Conservation (phyloP, 768 basidiomycete species). For the Phaffia australis region DNA sequence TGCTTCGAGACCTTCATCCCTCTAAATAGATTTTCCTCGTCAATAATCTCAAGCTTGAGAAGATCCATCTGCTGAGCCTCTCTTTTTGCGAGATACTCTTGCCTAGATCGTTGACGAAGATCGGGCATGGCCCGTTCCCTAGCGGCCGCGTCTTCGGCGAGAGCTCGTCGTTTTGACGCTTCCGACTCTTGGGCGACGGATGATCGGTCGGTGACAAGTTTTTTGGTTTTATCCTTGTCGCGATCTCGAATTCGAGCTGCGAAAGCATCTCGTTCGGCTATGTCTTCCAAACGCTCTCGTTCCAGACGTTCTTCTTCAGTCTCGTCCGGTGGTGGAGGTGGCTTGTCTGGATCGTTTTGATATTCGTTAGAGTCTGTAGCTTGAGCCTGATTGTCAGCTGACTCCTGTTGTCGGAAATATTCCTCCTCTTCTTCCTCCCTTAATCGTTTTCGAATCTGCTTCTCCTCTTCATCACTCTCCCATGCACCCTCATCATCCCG, state of each 20-base stretch:
- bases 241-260: conserved; percentile 72
- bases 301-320: conserved; percentile 63
- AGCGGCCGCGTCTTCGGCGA: conserved; percentile 62
- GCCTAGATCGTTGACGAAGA: conserved; percentile 75
- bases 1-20: conserved; percentile 83
- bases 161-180: conserved; percentile 62
- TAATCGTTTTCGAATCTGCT: conserved; percentile 17
- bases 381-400: neutral
- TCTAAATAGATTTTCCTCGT: conserved; percentile 78
- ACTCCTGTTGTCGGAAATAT: conserved; percentile 8
- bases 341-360: conserved; percentile 32
- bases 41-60: conserved; percentile 79
- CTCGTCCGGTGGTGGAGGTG: conserved; percentile 42
- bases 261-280: conserved; percentile 83
- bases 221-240: conserved; percentile 77
- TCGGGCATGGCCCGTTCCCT: conserved; percentile 52
- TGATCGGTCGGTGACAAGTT: conserved; percentile 82
- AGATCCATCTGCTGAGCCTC: conserved; percentile 94
- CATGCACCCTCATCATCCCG: conserved; percentile 50
- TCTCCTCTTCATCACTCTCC: conserved; percentile 41
- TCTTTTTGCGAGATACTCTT: conserved; percentile 92
- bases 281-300: conserved; percentile 63
- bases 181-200: conserved; percentile 70
- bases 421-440: conserved; percentile 22
- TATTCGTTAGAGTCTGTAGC: conserved; percentile 15